Evolutionary conservation across 2,329 filamentous ascomycete species (phyloP), one percentile per base, ranked within the genome.

Genomic region (Knoxdaviesia proteae): DNA sequence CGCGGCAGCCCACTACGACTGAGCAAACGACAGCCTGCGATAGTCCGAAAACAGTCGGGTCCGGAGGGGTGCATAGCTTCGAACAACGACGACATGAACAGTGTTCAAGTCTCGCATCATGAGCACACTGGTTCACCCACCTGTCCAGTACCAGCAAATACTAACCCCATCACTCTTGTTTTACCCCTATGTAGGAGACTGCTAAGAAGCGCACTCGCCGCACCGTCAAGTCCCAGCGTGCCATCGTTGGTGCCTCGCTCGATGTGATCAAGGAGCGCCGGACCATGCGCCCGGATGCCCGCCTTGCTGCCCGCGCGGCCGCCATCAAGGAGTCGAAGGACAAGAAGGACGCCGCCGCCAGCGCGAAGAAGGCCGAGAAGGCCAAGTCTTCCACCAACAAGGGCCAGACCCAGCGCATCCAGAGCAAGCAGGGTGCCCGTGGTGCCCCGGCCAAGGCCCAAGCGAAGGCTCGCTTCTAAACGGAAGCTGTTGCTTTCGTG

Each of bases 251-350:
- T 77, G 90, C 90, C 56, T 94, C 90, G 51, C 87, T 98, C 67
- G 90, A 98, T 64, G 86, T 96, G 61, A 96, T 98, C 78, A 96
- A 94, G 80, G 90, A 98, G 80, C 84, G 84, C 71, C 87, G 90
- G 61, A 67, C 75, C 57, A 79, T 84, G 75, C 84, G 90, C 65
- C 90, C 90, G 56, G 90, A 96, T 74, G 88, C 86, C 62, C 87
- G 90, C 64, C 74, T 77, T 58, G 90, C 90, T 58, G 87, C 86
- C 61, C 88, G 90, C 61, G 70, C 74, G 54, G 71, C 78, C 56
- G 88, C 90, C 64, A 87, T 96, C 71, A 88, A 88, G 75, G 86
- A 92, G 63, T 83, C 78, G 71, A 98, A 98, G 82, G 87, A 93
- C 66, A 94, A 96, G 86, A 93, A 92, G 75, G 70, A 78, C 53